phyloP scores from a whole-genome alignment of 208 protist genomes.

The Trypanosoma grayi region DNA sequence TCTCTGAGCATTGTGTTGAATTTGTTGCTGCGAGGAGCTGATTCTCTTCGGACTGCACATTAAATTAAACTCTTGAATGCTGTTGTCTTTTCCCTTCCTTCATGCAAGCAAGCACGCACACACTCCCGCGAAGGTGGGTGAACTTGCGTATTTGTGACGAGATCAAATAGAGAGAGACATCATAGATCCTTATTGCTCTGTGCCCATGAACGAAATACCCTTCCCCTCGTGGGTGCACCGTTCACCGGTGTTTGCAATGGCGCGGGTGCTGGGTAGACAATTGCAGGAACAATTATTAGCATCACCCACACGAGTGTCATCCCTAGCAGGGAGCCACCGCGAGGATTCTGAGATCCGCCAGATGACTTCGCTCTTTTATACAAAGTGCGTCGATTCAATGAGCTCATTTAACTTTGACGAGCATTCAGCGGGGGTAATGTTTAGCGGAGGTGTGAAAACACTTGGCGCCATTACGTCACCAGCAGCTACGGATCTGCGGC shows the following conservation, averaged over 20 bases:
- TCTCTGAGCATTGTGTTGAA: no score
- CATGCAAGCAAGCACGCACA: no score
- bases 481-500: neutral
- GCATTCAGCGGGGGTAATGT: neutral
- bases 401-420: neutral
- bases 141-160: no score
- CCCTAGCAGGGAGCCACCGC: neutral
- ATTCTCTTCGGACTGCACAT: no score
- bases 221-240: constrained; percentile 68
- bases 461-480: neutral
- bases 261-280: constrained; percentile 36
- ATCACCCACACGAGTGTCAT: constrained; percentile 3
- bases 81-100: no score
- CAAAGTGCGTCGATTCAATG: constrained; percentile 8
- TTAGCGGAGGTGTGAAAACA: neutral
- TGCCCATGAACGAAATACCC: constrained; percentile 74
- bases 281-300: constrained; percentile 4
- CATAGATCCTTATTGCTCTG: neutral
- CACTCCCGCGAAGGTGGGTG: no score
- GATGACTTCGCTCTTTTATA: neutral
- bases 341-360: neutral
- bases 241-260: constrained; percentile 59
- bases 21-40: no score
- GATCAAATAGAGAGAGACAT: neutral
- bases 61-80: no score